Evolutionary conservation across 768 basidiomycete species (phyloP).

Genomic region (Dioszegia hungarica): DNA sequence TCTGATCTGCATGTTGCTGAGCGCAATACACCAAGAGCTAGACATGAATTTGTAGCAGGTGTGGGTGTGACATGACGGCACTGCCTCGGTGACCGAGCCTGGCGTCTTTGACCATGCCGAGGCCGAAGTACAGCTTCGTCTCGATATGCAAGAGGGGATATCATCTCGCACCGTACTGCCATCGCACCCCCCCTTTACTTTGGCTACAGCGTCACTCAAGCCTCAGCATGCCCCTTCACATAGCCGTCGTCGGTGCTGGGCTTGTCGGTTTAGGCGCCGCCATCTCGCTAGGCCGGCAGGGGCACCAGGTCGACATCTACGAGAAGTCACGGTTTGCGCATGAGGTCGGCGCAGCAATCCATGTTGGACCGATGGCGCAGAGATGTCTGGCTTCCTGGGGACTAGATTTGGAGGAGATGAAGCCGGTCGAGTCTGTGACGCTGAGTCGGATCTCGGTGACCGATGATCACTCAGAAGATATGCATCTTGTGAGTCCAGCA

Average conservation of each 20-base stretch:
- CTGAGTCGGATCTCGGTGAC: slow-evolving; percentile 4
- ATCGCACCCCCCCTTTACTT: too few relatives aligned
- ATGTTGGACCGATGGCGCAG: slow-evolving; percentile 14
- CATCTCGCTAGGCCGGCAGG: slow-evolving; percentile 20
- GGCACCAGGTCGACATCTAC: slow-evolving; percentile 16
- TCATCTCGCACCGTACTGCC: too few relatives aligned
- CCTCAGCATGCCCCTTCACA: not conserved
- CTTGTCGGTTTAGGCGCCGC: slow-evolving; percentile 27
- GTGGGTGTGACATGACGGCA: too few relatives aligned
- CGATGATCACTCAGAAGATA: slow-evolving; percentile 18
- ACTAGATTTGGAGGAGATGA: not conserved
- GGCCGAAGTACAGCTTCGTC: too few relatives aligned
- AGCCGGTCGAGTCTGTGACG: not conserved
- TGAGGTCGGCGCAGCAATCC: slow-evolving; percentile 24
- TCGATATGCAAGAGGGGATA: too few relatives aligned
- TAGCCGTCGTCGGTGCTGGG: slow-evolving; percentile 32
- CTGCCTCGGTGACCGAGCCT: too few relatives aligned
- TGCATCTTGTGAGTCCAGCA: not conserved
- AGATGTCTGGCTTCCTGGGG: slow-evolving; percentile 14
- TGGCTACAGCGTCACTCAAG: too few relatives aligned
- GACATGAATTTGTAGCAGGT: too few relatives aligned
- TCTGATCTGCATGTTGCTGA: too few relatives aligned
- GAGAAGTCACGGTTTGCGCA: slow-evolving; percentile 13
- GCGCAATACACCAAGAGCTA: too few relatives aligned
- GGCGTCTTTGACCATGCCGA: too few relatives aligned